Conservation (phyloP, 2,329 filamentous ascomycete species). For the Coniochaeta pulveracea region DNA sequence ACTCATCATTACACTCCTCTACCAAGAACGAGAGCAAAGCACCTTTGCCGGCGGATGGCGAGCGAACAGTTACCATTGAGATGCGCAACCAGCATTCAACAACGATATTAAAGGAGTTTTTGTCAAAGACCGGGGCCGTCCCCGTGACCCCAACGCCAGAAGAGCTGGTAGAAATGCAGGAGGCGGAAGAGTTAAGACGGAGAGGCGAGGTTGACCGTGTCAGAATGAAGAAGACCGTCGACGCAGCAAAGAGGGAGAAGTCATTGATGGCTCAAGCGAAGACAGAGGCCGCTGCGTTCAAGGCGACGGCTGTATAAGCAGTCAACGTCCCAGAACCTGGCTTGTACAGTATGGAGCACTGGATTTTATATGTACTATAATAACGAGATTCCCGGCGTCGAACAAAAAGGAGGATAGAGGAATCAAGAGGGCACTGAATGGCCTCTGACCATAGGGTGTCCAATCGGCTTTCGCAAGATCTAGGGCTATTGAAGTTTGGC, state of each 20-base stretch:
- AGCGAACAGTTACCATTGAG: constrained; percentile 43
- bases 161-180: constrained; percentile 46
- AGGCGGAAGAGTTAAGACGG: constrained; percentile 41
- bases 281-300: constrained; percentile 34
- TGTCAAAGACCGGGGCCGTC: constrained; percentile 50
- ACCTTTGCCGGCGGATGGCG: constrained; percentile 32
- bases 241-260: constrained; percentile 51
- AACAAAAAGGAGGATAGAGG: no score
- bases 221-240: constrained; percentile 37
- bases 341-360: no score
- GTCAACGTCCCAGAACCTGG: no score
- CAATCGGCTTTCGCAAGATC: no score
- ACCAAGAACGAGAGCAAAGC: constrained; percentile 37
- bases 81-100: constrained; percentile 52
- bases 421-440: no score
- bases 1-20: constrained; percentile 17
- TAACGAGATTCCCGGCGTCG: no score
- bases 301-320: constrained; percentile 8
- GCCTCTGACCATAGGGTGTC: no score
- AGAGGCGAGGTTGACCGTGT: constrained; percentile 42
- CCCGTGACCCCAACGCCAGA: constrained; percentile 44
- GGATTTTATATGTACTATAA: no score
- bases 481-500: no score
- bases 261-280: constrained; percentile 44
- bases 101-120: constrained; percentile 51